Conservation (phyloP, 2,329 filamentous ascomycete species). For the Colletotrichum acutatum region DNA sequence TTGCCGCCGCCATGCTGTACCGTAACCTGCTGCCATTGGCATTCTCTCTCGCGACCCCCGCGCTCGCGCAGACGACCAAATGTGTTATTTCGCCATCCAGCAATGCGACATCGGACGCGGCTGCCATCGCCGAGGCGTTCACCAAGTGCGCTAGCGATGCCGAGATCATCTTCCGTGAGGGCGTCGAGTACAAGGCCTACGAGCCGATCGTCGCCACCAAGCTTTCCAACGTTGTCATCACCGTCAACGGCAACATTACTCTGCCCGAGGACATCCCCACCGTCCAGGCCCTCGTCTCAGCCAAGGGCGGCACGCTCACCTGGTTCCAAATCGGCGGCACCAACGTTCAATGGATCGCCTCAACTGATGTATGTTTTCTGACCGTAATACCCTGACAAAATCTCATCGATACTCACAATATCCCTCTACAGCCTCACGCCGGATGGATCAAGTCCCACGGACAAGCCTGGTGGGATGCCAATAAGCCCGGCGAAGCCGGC, state of each 20-base stretch:
- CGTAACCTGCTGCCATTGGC: constrained; percentile 16
- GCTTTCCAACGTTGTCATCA: constrained; percentile 54
- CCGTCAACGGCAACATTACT: constrained; percentile 54
- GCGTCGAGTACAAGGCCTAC: constrained; percentile 55
- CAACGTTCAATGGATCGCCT: constrained; percentile 46
- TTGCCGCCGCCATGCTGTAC: constrained; percentile 1
- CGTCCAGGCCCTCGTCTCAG: constrained; percentile 48
- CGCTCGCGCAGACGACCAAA: not conserved
- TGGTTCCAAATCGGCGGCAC: constrained; percentile 52
- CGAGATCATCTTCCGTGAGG: constrained; percentile 50
- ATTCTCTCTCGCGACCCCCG: constrained; percentile 9
- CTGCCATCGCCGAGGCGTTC: constrained; percentile 50
- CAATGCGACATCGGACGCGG: constrained; percentile 51
- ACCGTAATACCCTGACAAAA: not conserved
- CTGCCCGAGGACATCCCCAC: constrained; percentile 52
- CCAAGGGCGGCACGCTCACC: constrained; percentile 43
- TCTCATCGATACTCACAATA: not conserved
- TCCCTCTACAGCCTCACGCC: constrained; percentile 30
- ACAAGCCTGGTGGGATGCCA: constrained; percentile 57
- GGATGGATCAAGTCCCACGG: constrained; percentile 59
- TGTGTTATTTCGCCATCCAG: constrained; percentile 44
- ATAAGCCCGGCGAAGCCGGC: constrained; percentile 50
- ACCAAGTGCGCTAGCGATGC: constrained; percentile 47
- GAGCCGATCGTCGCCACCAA: constrained; percentile 51
- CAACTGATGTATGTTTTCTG: constrained; percentile 44